Percentiles rank a stretch among this genome's conserved stretches.
These are phyloP conservation scores for Vitis labrusca DNA, from an alignment of 164 flowering plant genomes.

Conservation along the genomic window DNA sequence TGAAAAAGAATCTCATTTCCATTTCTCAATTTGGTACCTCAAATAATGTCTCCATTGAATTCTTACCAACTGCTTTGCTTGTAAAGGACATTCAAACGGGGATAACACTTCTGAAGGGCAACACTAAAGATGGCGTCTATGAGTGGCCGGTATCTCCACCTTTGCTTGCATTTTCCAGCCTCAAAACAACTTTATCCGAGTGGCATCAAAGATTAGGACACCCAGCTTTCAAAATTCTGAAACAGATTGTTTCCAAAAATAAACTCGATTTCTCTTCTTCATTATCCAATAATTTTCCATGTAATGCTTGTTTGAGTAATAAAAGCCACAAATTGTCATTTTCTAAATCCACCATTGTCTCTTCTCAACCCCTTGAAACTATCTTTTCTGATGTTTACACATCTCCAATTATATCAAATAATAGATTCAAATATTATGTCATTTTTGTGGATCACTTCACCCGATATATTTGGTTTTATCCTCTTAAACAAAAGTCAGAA, in stretches of 20 bases:
- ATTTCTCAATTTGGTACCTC: no score
- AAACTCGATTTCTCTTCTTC: not conserved
- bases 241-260: not conserved
- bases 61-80: not conserved
- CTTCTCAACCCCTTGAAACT: not conserved
- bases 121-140: not conserved
- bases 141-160: not conserved
- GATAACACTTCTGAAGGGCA: not conserved
- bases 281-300: not conserved
- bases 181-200: no score
- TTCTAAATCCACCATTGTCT: not conserved
- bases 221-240: not conserved
- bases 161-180: no score
- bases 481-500: no score
- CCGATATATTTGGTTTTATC: no score
- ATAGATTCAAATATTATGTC: no score
- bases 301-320: not conserved
- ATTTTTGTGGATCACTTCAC: no score
- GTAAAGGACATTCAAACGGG: not conserved
- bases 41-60: no score
- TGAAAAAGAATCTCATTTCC: no score
- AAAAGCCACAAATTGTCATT: no score
- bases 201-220: not conserved
- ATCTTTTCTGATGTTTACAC: no score
- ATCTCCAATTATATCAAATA: no score